These are phyloP conservation scores for Amylostereum areolatum DNA, from an alignment of 1,284 basidiomycete species.

Conservation along the genomic window DNA sequence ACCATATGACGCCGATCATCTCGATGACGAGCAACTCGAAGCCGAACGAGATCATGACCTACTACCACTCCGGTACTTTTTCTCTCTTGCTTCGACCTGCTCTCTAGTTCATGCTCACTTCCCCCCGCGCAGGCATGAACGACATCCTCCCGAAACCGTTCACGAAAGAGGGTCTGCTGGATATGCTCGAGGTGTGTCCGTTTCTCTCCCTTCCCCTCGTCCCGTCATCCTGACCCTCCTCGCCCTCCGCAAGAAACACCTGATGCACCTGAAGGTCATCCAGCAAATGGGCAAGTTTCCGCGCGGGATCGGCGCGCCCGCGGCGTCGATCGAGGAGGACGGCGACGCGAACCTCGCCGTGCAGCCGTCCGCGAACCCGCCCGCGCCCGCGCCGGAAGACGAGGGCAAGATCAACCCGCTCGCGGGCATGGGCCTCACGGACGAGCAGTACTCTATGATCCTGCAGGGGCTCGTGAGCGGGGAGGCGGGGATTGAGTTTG, in stretches of 20 bases:
- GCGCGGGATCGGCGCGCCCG: conserved; percentile 59
- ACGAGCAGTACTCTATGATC: conserved; percentile 70
- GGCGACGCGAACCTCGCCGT: conserved; percentile 19
- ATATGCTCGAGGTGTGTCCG: conserved; percentile 76
- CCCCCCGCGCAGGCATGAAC: conserved; percentile 70
- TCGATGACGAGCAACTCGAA: conserved; percentile 95
- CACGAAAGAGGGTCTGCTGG: conserved; percentile 84
- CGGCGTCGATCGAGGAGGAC: conserved; percentile 53
- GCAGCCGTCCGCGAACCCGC: conserved; percentile 13
- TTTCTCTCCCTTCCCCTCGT: conserved; percentile 3
- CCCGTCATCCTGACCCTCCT: background rate
- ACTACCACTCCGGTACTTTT: conserved; percentile 62
- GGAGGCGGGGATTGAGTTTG: conserved; percentile 24
- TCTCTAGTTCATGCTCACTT: background rate
- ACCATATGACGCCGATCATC: conserved; percentile 92
- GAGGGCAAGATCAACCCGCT: conserved; percentile 64
- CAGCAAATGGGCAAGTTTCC: conserved; percentile 75
- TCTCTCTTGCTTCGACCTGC: background rate
- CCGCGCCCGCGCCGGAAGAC: conserved; percentile 28
- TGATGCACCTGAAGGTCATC: conserved; percentile 89
- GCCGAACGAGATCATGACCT: conserved; percentile 89
- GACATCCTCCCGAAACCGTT: conserved; percentile 98
- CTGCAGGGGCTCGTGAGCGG: conserved; percentile 58
- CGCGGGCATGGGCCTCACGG: conserved; percentile 68
- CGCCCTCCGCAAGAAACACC: conserved; percentile 63